These are phyloP conservation scores for Fraxinus cuspidata DNA, from an alignment of 257 asterid species.

Conservation along the genomic window DNA sequence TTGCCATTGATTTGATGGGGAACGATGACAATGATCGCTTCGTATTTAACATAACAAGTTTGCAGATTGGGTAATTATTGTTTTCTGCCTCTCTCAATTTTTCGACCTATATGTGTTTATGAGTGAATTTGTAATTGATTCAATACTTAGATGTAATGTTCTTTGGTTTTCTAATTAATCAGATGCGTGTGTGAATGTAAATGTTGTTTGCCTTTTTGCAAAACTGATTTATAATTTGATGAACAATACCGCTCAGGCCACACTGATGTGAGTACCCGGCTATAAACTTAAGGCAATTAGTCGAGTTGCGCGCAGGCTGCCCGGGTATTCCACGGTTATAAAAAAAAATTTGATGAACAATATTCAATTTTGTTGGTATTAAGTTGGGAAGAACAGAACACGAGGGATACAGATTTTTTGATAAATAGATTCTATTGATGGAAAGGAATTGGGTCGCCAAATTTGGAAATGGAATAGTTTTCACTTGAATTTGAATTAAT, in stretches of 20 bases:
- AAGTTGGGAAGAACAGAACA: not conserved
- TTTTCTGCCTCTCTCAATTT: not conserved
- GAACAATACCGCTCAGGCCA: too few relatives aligned
- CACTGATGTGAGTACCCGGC: too few relatives aligned
- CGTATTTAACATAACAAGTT: constrained; percentile 69
- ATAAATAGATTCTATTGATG: not conserved
- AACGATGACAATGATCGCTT: constrained; percentile 48
- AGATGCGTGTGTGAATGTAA: not conserved
- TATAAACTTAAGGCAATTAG: too few relatives aligned
- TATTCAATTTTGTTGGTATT: not conserved
- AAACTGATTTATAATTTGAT: constrained; percentile 2
- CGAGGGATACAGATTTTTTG: not conserved
- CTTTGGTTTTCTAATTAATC: not conserved
- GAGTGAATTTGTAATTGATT: not conserved
- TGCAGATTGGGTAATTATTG: constrained; percentile 77
- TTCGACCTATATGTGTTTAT: not conserved
- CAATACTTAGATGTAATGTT: not conserved
- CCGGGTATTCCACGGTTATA: too few relatives aligned
- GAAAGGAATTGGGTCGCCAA: not conserved
- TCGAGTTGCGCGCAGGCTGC: too few relatives aligned
- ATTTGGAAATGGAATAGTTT: not conserved
- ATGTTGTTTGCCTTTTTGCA: constrained; percentile 3
- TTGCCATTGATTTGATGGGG: constrained; percentile 55
- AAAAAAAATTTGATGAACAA: not conserved
- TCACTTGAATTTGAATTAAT: not conserved